Evolutionary conservation across 2,329 filamentous ascomycete species (phyloP).

Genomic region (Catunica adiposa): DNA sequence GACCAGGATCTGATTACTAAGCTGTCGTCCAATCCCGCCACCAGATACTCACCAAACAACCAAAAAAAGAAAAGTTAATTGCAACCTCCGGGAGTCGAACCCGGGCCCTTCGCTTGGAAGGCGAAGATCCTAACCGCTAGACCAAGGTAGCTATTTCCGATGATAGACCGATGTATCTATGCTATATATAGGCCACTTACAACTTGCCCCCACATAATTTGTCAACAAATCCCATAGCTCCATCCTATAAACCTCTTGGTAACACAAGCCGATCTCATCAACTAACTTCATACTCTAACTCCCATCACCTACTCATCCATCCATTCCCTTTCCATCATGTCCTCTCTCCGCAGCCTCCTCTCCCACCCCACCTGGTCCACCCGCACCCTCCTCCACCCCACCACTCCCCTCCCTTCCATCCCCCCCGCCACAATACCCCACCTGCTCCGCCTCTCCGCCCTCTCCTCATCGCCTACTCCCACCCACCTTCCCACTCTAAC

Average conservation of each 20-base stretch:
- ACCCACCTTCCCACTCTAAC: slow-evolving; percentile 59
- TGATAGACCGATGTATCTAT: not conserved
- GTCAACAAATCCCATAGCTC: too few species aligned
- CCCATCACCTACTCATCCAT: slow-evolving; percentile 8
- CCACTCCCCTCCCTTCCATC: slow-evolving; percentile 27
- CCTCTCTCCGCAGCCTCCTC: slow-evolving; percentile 32
- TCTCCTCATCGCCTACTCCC: slow-evolving; percentile 42
- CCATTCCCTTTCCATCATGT: slow-evolving; percentile 14
- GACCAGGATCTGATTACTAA: not conserved
- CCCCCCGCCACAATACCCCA: slow-evolving; percentile 52
- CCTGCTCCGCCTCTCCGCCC: slow-evolving; percentile 73
- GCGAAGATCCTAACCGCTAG: slow-evolving; percentile 16
- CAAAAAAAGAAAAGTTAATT: not conserved
- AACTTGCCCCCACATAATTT: too few species aligned
- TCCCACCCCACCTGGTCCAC: slow-evolving; percentile 71
- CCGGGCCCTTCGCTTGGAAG: slow-evolving; percentile 15
- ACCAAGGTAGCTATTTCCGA: slow-evolving; percentile 8
- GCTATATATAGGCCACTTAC: not conserved
- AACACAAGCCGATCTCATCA: not conserved
- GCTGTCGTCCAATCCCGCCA: not conserved
- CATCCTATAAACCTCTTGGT: not conserved
- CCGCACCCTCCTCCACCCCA: slow-evolving; percentile 42
- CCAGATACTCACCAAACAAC: not conserved
- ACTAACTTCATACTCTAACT: slow-evolving; percentile 12
- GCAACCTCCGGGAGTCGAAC: slow-evolving; percentile 15